These are phyloP conservation scores for Fusarium siculi DNA, from an alignment of 2,329 filamentous ascomycete genomes.

Conservation along the genomic window DNA sequence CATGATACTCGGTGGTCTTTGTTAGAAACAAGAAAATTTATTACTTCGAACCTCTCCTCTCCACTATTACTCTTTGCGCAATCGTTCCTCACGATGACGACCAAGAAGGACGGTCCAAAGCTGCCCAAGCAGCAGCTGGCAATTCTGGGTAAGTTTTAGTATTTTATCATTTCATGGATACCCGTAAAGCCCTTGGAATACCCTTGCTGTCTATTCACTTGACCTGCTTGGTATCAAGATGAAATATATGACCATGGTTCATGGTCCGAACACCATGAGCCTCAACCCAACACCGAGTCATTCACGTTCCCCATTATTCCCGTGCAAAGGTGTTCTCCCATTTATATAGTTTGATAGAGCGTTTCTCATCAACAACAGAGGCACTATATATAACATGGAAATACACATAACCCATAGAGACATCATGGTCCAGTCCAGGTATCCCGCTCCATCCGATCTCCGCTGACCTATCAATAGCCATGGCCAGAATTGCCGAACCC, in stretches of 20 bases:
- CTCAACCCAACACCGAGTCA: not conserved
- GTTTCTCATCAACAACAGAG: slow-evolving; percentile 38
- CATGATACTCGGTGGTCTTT: not conserved
- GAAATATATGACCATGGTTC: not conserved
- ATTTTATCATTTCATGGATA: not conserved
- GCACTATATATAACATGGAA: slow-evolving; percentile 8
- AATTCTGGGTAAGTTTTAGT: slow-evolving; percentile 75
- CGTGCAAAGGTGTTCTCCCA: not conserved
- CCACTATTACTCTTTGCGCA: slow-evolving; percentile 12
- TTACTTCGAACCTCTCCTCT: slow-evolving; percentile 3
- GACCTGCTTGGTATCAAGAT: slow-evolving; percentile 2
- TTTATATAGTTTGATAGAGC: not conserved
- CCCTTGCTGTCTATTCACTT: slow-evolving; percentile 1
- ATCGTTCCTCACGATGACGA: slow-evolving; percentile 35
- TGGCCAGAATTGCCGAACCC: slow-evolving; percentile 83
- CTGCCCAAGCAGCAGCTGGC: slow-evolving; percentile 81
- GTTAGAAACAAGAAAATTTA: slow-evolving; percentile 14
- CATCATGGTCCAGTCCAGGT: slow-evolving; percentile 31
- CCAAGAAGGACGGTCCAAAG: slow-evolving; percentile 59
- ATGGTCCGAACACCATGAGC: not conserved
- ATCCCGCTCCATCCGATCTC: slow-evolving; percentile 17
- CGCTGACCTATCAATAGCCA: slow-evolving; percentile 63
- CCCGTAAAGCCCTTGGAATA: not conserved
- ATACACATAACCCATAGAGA: not conserved
- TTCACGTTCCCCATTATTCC: not conserved